Percentiles rank a stretch among this genome's conserved stretches.
Evolutionary conservation across 176 grass and related monocot species (phyloP).

Genomic region (Lolium multiflorum): DNA sequence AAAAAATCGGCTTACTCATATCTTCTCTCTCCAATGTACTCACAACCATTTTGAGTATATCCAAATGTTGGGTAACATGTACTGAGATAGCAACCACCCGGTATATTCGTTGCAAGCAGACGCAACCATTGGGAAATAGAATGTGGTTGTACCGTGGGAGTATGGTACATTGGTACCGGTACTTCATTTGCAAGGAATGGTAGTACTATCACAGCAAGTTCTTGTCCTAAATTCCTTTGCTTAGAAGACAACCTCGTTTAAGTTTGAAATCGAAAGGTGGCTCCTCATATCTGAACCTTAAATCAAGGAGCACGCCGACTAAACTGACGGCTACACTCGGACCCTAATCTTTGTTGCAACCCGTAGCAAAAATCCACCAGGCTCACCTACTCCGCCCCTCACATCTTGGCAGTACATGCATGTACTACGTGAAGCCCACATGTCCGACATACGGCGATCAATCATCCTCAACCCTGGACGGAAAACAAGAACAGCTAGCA

Average conservation of each 20-base stretch:
- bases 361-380: background rate
- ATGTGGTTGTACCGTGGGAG: background rate
- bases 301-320: background rate
- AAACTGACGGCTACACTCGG: background rate
- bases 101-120: no score
- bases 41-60: no score
- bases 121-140: background rate
- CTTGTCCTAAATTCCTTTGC: background rate
- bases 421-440: background rate
- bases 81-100: no score
- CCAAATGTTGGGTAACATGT: no score
- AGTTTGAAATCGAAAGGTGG: background rate
- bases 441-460: background rate
- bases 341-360: background rate
- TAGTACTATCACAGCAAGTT: background rate
- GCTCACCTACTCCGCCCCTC: conserved; percentile 4
- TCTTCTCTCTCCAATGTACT: no score
- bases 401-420: conserved; percentile 5
- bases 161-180: background rate
- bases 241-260: background rate
- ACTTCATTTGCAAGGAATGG: background rate
- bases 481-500: background rate
- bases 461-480: background rate
- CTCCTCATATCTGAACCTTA: no score
- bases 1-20: no score